phyloP scores from a whole-genome alignment of 352 stramenopile species.

The Stephanocyclus meneghinianus region DNA sequence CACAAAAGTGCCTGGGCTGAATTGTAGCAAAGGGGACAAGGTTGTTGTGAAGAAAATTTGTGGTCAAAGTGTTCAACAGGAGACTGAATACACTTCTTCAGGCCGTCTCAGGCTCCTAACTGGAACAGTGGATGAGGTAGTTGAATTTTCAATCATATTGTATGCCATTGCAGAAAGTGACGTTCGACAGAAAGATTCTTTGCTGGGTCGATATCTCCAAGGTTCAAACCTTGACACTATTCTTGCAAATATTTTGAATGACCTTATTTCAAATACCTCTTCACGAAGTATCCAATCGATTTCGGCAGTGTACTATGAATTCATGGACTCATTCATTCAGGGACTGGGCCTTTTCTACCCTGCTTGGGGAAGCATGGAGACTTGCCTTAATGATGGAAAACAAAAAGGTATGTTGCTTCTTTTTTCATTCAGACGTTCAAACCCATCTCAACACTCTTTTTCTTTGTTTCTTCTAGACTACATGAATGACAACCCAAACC shows the following conservation, averaged over 20 bases:
- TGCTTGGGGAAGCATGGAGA: constrained; percentile 37
- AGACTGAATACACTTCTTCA: constrained; percentile 5
- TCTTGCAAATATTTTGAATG: constrained; percentile 16
- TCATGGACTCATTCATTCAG: constrained; percentile 33
- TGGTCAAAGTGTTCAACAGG: constrained; percentile 9
- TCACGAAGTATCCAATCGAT: constrained; percentile 20
- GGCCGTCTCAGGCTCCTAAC: not conserved
- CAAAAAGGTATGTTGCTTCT: not conserved
- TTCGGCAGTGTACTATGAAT: constrained; percentile 22
- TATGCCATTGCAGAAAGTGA: constrained; percentile 6
- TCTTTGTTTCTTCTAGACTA: constrained; percentile 21
- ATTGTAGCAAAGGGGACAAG: constrained; percentile 19
- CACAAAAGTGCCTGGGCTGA: constrained; percentile 10
- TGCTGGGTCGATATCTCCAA: constrained; percentile 31
- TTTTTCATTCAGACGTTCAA: not conserved
- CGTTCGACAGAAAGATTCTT: constrained; percentile 12
- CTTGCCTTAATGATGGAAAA: constrained; percentile 34
- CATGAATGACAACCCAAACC: constrained; percentile 33
- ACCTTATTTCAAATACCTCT: constrained; percentile 16
- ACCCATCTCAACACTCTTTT: not conserved
- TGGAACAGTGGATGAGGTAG: constrained; percentile 20
- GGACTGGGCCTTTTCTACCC: constrained; percentile 47
- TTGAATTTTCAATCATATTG: constrained; percentile 34
- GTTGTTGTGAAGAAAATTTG: constrained; percentile 40
- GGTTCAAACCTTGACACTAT: constrained; percentile 27